Conservation (phyloP, 371 early-diverging fungal species). For the Actinomucor elegans region DNA sequence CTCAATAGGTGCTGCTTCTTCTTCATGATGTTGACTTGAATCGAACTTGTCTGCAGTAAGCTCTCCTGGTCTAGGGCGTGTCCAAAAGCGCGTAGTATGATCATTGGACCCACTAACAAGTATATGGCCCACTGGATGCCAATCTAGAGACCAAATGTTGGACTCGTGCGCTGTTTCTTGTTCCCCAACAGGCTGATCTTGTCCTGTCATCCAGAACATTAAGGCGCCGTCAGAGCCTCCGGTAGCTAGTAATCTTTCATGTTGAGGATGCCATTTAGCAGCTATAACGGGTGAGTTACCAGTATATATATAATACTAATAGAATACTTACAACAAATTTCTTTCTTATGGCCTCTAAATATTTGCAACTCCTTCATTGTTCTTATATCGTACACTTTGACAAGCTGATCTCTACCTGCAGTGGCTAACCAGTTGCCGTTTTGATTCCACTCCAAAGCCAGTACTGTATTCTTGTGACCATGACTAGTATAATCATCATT, state of each 20-base stretch:
- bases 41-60: constrained; percentile 58
- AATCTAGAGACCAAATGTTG: constrained; percentile 98
- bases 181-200: constrained; percentile 65
- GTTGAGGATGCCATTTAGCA: constrained; percentile 96
- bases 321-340: constrained; percentile 80
- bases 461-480: constrained; percentile 97
- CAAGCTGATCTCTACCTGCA: constrained; percentile 94
- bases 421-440: constrained; percentile 98
- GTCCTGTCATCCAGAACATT: constrained; percentile 91
- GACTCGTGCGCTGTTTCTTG: constrained; percentile 94
- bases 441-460: constrained; percentile 92
- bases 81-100: constrained; percentile 98
- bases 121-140: constrained; percentile 99
- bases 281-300: constrained; percentile 37
- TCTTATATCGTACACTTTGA: constrained; percentile 96
- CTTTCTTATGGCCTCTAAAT: constrained; percentile 93
- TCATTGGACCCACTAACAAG: constrained; percentile 98
- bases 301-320: background rate
- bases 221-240: constrained; percentile 96
- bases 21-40: constrained; percentile 54
- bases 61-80: constrained; percentile 94
- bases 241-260: constrained; percentile 90
- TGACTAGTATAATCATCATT: constrained; percentile 54
- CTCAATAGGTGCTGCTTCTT: constrained; percentile 40
- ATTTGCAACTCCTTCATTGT: constrained; percentile 94